phyloP scores from a whole-genome alignment of 1,139 yeast species.

The Yamadazyma sp. region DNA sequence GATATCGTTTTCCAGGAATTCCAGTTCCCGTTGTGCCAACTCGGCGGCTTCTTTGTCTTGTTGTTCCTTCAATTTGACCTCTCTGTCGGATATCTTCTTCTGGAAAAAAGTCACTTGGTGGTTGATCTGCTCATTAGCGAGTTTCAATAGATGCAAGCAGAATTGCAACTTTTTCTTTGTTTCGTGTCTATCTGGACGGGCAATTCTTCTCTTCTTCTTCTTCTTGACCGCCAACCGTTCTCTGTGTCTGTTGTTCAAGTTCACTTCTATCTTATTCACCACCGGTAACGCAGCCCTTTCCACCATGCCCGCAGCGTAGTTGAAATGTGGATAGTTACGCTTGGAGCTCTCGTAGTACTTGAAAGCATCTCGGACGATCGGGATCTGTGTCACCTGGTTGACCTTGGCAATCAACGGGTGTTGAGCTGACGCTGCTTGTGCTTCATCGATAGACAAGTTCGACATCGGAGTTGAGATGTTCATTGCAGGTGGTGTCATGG shows the following conservation, averaged over 20 bases:
- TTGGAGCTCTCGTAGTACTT: conserved; percentile 59
- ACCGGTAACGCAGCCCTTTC: conserved; percentile 64
- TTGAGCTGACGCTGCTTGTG: conserved; percentile 2
- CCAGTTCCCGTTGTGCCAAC: conserved; percentile 8
- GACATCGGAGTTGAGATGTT: conserved; percentile 17
- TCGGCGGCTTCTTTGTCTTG: conserved; percentile 2
- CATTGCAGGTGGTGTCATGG: conserved; percentile 11
- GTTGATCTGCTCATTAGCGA: conserved; percentile 74
- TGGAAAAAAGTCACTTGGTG: conserved; percentile 65
- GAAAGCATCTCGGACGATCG: conserved; percentile 58
- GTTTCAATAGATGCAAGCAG: conserved; percentile 68
- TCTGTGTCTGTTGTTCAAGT: conserved; percentile 41
- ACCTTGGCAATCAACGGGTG: conserved; percentile 50
- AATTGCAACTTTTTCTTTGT: conserved; percentile 70
- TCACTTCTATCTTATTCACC: conserved; percentile 51
- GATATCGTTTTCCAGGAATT: conserved; percentile 6
- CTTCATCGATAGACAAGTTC: conserved; percentile 16
- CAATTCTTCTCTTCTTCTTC: conserved; percentile 25
- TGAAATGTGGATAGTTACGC: conserved; percentile 55
- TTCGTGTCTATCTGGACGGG: conserved; percentile 38
- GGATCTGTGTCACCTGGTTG: conserved; percentile 44
- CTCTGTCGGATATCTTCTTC: conserved; percentile 30
- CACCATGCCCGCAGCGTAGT: conserved; percentile 66
- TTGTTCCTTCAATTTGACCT: conserved; percentile 9
- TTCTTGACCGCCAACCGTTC: conserved; percentile 22